Conservation (phyloP, 208 protist genomes). For the Trypanosoma conorhini region DNA sequence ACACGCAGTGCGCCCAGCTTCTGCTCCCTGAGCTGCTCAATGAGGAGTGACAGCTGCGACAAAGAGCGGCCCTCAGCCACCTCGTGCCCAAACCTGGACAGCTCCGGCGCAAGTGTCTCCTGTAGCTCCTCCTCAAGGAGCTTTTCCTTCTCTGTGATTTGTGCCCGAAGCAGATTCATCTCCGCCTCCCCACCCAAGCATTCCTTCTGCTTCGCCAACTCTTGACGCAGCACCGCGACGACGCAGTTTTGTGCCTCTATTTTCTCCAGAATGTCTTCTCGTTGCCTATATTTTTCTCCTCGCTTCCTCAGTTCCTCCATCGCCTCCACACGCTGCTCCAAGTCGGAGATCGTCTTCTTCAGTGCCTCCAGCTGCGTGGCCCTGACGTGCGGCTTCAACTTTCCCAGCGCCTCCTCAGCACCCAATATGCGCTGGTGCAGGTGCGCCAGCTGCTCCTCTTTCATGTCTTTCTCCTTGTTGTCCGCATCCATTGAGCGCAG, state of each 20-base stretch:
- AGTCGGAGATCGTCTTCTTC: conserved; percentile 34
- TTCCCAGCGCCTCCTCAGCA: conserved; percentile 12
- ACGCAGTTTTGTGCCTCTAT: conserved; percentile 51
- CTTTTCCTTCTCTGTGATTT: conserved; percentile 38
- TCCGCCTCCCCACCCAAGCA: conserved; percentile 37
- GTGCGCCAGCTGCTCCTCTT: conserved; percentile 27
- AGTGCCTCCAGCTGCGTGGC: conserved; percentile 25
- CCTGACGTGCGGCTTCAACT: conserved; percentile 17
- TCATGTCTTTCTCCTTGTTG: conserved; percentile 69
- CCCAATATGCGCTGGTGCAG: conserved; percentile 13
- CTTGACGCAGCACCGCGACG: conserved; percentile 50
- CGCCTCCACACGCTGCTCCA: conserved; percentile 53
- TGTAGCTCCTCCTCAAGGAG: conserved; percentile 31
- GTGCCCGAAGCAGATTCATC: conserved; percentile 37
- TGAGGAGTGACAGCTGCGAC: conserved; percentile 2
- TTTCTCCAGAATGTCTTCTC: conserved; percentile 39
- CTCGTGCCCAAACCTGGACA: conserved; percentile 27
- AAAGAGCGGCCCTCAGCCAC: conserved; percentile 5
- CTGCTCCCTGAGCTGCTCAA: conserved; percentile 28
- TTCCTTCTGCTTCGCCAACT: conserved; percentile 56
- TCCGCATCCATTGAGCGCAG: conserved; percentile 54
- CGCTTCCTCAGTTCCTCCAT: conserved; percentile 42
- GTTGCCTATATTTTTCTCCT: conserved; percentile 38
- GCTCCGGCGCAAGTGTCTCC: conserved; percentile 37
- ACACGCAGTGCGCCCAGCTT: conserved; percentile 31